Evolutionary conservation across 2,329 filamentous ascomycete species (phyloP).

Genomic region (Verticillium longisporum): DNA sequence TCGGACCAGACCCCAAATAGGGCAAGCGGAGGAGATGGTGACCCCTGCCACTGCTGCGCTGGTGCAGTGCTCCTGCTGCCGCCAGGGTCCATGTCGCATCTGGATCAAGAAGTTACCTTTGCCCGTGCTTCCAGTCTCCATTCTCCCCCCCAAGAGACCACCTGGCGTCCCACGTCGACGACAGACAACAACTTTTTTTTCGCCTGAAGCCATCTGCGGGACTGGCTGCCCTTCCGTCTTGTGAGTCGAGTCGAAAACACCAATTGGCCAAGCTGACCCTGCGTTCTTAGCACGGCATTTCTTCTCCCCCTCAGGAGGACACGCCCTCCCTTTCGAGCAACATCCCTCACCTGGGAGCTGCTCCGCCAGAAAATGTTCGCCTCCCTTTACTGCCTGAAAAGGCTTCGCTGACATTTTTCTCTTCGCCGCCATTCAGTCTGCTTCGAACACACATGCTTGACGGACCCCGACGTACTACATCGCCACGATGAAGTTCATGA

Average conservation of each 20-base stretch:
- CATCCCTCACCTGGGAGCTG: neutral
- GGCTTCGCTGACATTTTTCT: neutral
- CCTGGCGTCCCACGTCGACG: neutral
- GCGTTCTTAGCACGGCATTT: neutral
- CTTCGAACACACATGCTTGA: neutral
- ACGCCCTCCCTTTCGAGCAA: neutral
- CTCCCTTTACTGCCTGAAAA: neutral
- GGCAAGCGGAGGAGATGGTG: no score
- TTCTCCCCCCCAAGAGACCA: neutral
- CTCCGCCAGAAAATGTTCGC: neutral
- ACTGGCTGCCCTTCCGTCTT: neutral
- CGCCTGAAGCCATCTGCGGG: neutral
- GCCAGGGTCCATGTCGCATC: neutral
- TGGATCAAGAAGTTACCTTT: neutral
- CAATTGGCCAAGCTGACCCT: neutral
- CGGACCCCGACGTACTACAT: neutral
- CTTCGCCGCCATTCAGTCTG: neutral
- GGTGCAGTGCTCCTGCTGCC: no score
- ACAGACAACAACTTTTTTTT: neutral
- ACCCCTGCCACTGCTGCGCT: no score
- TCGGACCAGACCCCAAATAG: no score
- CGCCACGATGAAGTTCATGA: conserved; percentile 64
- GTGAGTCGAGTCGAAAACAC: neutral
- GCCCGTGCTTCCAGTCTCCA: neutral
- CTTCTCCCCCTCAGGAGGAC: neutral